A percentile compares a stretch with the other conserved stretches of the same genome.
These are phyloP conservation scores for Monilinia fructicola DNA, from an alignment of 2,329 filamentous ascomycete species.

Conservation along the genomic window DNA sequence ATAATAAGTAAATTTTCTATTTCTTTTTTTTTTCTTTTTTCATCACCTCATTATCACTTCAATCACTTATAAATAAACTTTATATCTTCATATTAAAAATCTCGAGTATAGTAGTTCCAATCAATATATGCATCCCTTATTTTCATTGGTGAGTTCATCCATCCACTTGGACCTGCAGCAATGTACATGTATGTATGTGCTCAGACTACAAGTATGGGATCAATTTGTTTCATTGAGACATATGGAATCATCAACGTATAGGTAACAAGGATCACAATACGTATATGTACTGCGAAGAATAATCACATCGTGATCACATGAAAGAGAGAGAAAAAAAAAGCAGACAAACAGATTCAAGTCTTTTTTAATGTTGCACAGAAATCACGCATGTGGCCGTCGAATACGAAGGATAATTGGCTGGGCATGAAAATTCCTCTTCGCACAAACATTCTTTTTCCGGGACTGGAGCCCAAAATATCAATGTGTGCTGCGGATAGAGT, in stretches of 20 bases:
- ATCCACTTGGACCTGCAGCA: conserved; percentile 1
- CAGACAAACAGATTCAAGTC: neutral
- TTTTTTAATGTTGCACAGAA: neutral
- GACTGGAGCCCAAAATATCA: conserved; percentile 4
- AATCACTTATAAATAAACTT: too few relatives aligned
- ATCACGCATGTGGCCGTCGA: conserved; percentile 7
- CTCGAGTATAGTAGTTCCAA: neutral
- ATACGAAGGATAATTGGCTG: neutral
- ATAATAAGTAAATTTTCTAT: too few relatives aligned
- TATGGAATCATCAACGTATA: neutral
- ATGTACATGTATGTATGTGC: neutral
- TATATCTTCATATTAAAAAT: too few relatives aligned
- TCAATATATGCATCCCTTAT: neutral
- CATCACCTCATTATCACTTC: too few relatives aligned
- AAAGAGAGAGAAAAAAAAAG: neutral
- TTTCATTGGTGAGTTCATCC: neutral
- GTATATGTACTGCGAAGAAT: neutral
- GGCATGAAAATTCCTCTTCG: neutral
- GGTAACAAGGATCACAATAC: neutral
- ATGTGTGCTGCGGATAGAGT: neutral
- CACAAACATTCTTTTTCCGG: neutral
- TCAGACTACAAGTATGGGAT: conserved; percentile 10
- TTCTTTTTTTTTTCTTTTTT: too few relatives aligned
- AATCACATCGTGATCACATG: neutral
- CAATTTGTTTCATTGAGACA: conserved; percentile 9